These are phyloP conservation scores for Trematosphaeria pertusa DNA, from an alignment of 2,329 filamentous ascomycete species.

Conservation along the genomic window DNA sequence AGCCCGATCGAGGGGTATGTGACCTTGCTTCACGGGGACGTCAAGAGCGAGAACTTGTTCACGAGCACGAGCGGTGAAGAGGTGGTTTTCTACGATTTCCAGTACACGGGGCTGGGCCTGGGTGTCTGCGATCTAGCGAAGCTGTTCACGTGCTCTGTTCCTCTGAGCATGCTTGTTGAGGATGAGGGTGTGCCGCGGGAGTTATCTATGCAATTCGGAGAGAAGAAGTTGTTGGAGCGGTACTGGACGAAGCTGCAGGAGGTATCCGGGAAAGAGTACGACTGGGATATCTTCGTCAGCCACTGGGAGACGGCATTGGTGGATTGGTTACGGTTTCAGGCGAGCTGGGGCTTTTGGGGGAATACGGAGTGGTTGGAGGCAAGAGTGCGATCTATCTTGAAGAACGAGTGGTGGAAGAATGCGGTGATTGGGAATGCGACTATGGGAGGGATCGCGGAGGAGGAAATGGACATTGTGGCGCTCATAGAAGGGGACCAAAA, in stretches of 20 bases:
- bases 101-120: constrained; percentile 69
- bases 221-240: constrained; percentile 58
- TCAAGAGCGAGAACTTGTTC: constrained; percentile 74
- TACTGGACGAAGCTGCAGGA: constrained; percentile 56
- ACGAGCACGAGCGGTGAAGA: constrained; percentile 56
- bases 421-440: constrained; percentile 19
- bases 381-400: constrained; percentile 35
- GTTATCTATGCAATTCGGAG: constrained; percentile 60
- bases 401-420: constrained; percentile 29
- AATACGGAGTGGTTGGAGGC: constrained; percentile 46
- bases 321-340: constrained; percentile 65
- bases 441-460: constrained; percentile 2
- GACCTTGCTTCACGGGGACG: constrained; percentile 71
- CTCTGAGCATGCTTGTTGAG: constrained; percentile 58
- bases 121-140: constrained; percentile 73
- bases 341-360: constrained; percentile 48
- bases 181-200: constrained; percentile 41
- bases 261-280: constrained; percentile 52
- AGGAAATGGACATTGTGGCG: neutral
- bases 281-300: constrained; percentile 60
- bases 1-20: constrained; percentile 52
- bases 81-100: constrained; percentile 73
- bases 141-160: constrained; percentile 71
- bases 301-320: constrained; percentile 74
- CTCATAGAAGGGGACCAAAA: too few species aligned